Evolutionary conservation across 306 rosid genomes (phyloP).

Genomic region (Vachellia pachyceras): DNA sequence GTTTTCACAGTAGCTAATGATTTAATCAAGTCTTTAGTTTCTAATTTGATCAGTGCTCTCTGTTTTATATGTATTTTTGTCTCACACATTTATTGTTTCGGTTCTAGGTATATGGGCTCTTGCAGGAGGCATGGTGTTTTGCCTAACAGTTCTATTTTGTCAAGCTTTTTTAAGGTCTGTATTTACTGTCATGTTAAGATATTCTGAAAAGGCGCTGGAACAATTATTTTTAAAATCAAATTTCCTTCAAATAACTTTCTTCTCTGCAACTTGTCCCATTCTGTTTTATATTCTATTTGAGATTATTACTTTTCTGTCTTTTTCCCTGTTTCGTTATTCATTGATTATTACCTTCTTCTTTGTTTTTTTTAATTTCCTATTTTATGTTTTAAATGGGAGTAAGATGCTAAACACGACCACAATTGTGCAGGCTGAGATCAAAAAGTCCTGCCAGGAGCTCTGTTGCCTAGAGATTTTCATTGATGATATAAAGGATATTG

Average conservation of each 20-base stretch:
- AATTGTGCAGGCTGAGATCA: slow-evolving; percentile 64
- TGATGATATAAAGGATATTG: slow-evolving; percentile 68
- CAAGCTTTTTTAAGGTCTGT: slow-evolving; percentile 69
- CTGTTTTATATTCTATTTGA: slow-evolving; percentile 16
- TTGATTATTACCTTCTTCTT: background rate
- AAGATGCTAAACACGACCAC: slow-evolving; percentile 35
- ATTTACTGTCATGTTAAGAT: slow-evolving; percentile 26
- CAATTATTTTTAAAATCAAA: background rate
- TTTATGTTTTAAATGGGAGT: slow-evolving; percentile 25
- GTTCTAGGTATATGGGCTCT: slow-evolving; percentile 67
- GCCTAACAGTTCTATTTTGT: slow-evolving; percentile 63
- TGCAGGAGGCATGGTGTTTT: slow-evolving; percentile 68
- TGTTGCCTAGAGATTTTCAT: slow-evolving; percentile 67
- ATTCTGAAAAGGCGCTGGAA: slow-evolving; percentile 3
- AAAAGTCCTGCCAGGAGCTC: slow-evolving; percentile 51
- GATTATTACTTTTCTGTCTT: background rate
- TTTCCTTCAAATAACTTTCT: slow-evolving; percentile 8
- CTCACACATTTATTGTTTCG: slow-evolving; percentile 25
- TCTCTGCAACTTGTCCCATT: background rate
- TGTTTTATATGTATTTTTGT: slow-evolving; percentile 16
- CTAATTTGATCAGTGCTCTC: slow-evolving; percentile 21
- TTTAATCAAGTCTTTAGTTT: background rate
- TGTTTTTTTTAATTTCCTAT: slow-evolving; percentile 15
- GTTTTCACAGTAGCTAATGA: slow-evolving; percentile 5
- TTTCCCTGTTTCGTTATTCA: slow-evolving; percentile 10